Base-by-base conservation (phyloP, 2,329 filamentous ascomycete species). In the Claviceps sp. region DNA sequence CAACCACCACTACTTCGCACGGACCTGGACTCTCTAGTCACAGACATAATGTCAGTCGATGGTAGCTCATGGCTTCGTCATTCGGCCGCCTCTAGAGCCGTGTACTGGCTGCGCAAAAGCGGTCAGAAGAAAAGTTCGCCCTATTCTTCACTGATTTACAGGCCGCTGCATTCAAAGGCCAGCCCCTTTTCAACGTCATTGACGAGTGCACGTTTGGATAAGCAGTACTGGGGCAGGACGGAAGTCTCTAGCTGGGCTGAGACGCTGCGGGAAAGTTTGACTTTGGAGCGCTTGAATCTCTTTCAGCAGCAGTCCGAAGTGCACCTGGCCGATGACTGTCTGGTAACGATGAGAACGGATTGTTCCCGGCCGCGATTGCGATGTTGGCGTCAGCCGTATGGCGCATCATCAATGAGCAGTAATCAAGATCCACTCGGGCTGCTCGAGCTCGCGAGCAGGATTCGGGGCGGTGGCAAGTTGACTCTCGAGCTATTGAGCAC, bases 41-140 rank as follows among this genome's bases (percentile, higher is more conserved):
- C 81, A 8, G 78, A 79, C 18, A 71, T 96, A 0, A 90, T 97
- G 59, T 84, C 89, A 46, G 76, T 78, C 4, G 83, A 91, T 46
- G 89, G 86, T 38, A 78, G 89, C 40, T 77, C 86, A 3, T 90
- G 87, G 75, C 75, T 97, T 49, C 82, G 91, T 30, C 85, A 97
- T 65, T 78, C 83, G 1, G 84, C 89, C 2, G 89, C 89, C 1
- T 84, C 84, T 63, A 96, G 95, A 64, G 84, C 88, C 56, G 67
- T 94, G 13, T 72, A 79, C 49, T 93, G 87, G 84, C 77, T 82
- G 51, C 72, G 70, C 14, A 57, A 59, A 47, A 36, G 48, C 20
- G 54, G 57, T 1, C 52, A 57, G 16, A 54, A 57, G 16, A 55
- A 54, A 9, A 51, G 51, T 11, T 47, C 49, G 18, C 49, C 47